Percentiles rank a stretch among this genome's conserved stretches.
These are phyloP conservation scores for Hyaloperonospora brassicae DNA, from an alignment of 352 stramenopile species.

Conservation along the genomic window DNA sequence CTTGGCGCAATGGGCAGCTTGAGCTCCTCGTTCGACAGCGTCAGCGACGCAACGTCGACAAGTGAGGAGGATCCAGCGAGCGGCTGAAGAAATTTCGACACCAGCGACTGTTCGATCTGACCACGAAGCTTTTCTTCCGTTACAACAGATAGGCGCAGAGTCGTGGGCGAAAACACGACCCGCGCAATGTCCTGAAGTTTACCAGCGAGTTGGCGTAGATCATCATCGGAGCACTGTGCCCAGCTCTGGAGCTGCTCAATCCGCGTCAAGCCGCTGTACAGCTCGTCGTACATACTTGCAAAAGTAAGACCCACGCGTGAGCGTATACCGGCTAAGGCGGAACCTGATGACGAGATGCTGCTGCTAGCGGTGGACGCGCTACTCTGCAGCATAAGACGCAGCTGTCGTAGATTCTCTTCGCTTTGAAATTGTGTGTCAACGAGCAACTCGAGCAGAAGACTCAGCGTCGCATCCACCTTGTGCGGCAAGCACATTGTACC, in stretches of 20 bases:
- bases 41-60: constrained; percentile 15
- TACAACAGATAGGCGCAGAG: constrained; percentile 60
- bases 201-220: constrained; percentile 44
- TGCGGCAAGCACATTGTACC: constrained; percentile 64
- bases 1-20: constrained; percentile 20
- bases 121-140: constrained; percentile 60
- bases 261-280: constrained; percentile 64
- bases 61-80: constrained; percentile 19
- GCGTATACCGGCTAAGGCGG: constrained; percentile 47
- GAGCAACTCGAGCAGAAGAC: constrained; percentile 49
- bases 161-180: constrained; percentile 45
- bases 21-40: constrained; percentile 16
- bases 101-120: constrained; percentile 40
- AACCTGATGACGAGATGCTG: constrained; percentile 61
- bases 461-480: constrained; percentile 59
- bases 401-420: constrained; percentile 60
- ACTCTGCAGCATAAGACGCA: constrained; percentile 71
- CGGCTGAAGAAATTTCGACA: constrained; percentile 39
- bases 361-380: constrained; percentile 56
- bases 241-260: constrained; percentile 71
- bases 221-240: constrained; percentile 57
- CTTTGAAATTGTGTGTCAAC: constrained; percentile 68
- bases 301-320: constrained; percentile 52
- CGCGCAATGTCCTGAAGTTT: constrained; percentile 55
- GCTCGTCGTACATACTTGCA: constrained; percentile 48